Evolutionary conservation across 2,329 filamentous ascomycete genomes (phyloP).

Genomic region (Colletotrichum destructivum): DNA sequence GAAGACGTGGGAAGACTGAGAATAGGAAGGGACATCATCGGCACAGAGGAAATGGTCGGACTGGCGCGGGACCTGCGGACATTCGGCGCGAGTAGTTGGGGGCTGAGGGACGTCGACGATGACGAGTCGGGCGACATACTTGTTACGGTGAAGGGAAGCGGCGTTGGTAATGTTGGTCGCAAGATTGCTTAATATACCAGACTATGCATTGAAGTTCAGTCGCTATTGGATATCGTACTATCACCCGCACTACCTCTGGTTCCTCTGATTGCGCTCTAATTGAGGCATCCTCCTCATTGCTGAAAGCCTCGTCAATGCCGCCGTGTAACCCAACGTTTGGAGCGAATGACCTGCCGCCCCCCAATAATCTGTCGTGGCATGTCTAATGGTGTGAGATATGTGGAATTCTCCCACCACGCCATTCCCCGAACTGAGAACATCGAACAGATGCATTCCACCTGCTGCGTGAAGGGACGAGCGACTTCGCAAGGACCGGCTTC

Average conservation of each 20-base stretch:
- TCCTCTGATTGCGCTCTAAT: conserved; percentile 40
- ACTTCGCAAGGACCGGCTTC: conserved; percentile 44
- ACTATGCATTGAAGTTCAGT: conserved; percentile 39
- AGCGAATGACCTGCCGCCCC: conserved; percentile 66
- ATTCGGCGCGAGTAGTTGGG: conserved; percentile 95
- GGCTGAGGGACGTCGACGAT: conserved; percentile 80
- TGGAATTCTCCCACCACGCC: conserved; percentile 69
- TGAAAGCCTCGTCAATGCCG: conserved; percentile 62
- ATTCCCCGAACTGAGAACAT: conserved; percentile 69
- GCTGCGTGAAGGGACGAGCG: conserved; percentile 37
- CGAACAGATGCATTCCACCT: conserved; percentile 57
- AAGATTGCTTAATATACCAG: conserved; percentile 76
- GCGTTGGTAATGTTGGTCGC: conserved; percentile 94
- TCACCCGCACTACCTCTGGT: conserved; percentile 34
- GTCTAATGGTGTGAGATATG: conserved; percentile 64
- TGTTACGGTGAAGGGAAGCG: conserved; percentile 91
- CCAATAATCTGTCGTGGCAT: conserved; percentile 63
- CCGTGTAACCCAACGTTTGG: conserved; percentile 69
- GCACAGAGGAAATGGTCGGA: conserved; percentile 83
- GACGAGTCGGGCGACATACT: conserved; percentile 82
- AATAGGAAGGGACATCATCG: conserved; percentile 85
- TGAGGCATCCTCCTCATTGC: conserved; percentile 40
- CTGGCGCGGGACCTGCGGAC: conserved; percentile 87
- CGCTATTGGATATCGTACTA: conserved; percentile 21
- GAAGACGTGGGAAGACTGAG: conserved; percentile 93